These are phyloP conservation scores for Mycena vulgaris DNA, from an alignment of 768 basidiomycete genomes.

Conservation along the genomic window DNA sequence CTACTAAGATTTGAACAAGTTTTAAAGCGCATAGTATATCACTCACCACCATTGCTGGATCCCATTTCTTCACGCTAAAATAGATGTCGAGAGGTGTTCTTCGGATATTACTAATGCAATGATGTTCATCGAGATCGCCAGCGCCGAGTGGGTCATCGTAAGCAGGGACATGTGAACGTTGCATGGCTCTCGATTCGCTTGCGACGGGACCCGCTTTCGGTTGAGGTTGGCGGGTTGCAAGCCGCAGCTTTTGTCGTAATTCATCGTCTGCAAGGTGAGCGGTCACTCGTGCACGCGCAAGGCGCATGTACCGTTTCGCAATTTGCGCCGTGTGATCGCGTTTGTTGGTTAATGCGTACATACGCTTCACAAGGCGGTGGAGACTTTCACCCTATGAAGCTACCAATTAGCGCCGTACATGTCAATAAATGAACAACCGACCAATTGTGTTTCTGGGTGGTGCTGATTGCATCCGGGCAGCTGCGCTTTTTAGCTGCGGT, in stretches of 20 bases:
- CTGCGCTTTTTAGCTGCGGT: too few species aligned
- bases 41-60: background rate
- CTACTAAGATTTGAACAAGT: slow-evolving; percentile 28
- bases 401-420: background rate
- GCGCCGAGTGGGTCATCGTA: slow-evolving; percentile 16
- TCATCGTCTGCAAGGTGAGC: background rate
- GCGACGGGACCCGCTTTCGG: slow-evolving; percentile 25
- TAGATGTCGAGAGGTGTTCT: slow-evolving; percentile 38
- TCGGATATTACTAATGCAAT: slow-evolving; percentile 40
- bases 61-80: background rate
- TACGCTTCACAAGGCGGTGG: slow-evolving; percentile 54
- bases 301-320: slow-evolving; percentile 37
- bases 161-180: background rate
- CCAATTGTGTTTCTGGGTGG: slow-evolving; percentile 39
- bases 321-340: slow-evolving; percentile 48
- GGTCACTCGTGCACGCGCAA: slow-evolving; percentile 4
- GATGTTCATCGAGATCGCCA: slow-evolving; percentile 14
- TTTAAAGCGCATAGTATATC: background rate
- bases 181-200: background rate
- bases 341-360: slow-evolving; percentile 57
- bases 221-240: background rate
- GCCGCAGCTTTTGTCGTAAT: background rate
- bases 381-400: slow-evolving; percentile 58
- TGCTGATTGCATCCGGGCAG: too few species aligned
- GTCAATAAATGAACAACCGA: slow-evolving; percentile 17